Percentiles rank a stretch among this genome's conserved stretches.
Evolutionary conservation across 768 basidiomycete genomes (phyloP).

Genomic region (Agaricus sinodeliciosus): DNA sequence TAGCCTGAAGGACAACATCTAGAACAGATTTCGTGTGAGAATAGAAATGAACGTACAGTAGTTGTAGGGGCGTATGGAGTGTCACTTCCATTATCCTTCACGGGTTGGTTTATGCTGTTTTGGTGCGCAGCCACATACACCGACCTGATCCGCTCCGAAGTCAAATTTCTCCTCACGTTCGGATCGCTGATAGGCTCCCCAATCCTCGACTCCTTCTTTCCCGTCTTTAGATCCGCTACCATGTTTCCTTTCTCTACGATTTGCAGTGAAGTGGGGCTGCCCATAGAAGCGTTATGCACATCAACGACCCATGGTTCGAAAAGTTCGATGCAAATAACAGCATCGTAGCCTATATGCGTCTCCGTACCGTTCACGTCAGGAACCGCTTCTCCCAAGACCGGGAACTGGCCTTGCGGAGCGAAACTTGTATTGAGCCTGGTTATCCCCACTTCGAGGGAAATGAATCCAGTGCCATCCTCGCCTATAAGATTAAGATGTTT

Average conservation of each 20-base stretch:
- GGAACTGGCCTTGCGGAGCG: constrained; percentile 25
- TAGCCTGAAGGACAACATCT: constrained; percentile 17
- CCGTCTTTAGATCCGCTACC: constrained; percentile 18
- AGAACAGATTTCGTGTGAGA: background rate
- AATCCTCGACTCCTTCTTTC: constrained; percentile 17
- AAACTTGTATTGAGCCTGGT: constrained; percentile 29
- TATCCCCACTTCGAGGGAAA: constrained; percentile 28
- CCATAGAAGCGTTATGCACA: constrained; percentile 26
- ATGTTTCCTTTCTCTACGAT: constrained; percentile 25
- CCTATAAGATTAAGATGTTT: constrained; percentile 12
- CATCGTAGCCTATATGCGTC: constrained; percentile 32
- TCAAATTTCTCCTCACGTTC: constrained; percentile 18
- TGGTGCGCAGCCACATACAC: constrained; percentile 26
- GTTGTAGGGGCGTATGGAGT: constrained; percentile 33
- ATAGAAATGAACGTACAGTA: constrained; percentile 22
- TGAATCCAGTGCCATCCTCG: constrained; percentile 25
- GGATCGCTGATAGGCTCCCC: constrained; percentile 16
- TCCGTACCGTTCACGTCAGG: constrained; percentile 21
- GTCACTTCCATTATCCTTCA: constrained; percentile 36
- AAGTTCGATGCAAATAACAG: constrained; percentile 30
- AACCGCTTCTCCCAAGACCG: constrained; percentile 14
- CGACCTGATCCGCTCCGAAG: constrained; percentile 20
- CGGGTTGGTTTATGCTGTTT: constrained; percentile 30
- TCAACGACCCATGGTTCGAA: constrained; percentile 39
- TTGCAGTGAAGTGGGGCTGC: constrained; percentile 21